Percentiles rank a stretch among this genome's conserved stretches.
phyloP scores from a whole-genome alignment of 805 yeast species.

The Yarrowia porcina region DNA sequence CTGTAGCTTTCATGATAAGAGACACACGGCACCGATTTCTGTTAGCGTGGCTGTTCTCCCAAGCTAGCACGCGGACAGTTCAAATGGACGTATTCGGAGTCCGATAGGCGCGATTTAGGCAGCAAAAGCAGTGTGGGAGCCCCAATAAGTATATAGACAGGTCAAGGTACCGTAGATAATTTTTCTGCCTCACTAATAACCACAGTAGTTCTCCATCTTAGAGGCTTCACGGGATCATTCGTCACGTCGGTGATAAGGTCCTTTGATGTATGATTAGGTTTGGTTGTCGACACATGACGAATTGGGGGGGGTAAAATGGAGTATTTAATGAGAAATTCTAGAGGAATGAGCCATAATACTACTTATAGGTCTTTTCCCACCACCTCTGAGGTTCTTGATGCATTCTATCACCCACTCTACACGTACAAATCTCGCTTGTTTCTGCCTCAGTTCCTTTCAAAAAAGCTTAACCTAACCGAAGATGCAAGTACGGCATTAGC shows the following conservation, averaged over 20 bases:
- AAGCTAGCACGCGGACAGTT: too few species aligned
- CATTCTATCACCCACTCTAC: neutral
- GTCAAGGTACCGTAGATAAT: neutral
- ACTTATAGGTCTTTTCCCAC: too few species aligned
- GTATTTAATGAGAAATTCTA: too few species aligned
- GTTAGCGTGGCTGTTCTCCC: slow-evolving; percentile 9
- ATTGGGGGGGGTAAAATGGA: neutral
- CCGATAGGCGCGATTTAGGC: neutral
- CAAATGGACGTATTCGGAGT: too few species aligned
- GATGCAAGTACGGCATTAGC: neutral
- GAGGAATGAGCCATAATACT: too few species aligned
- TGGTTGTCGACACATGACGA: neutral
- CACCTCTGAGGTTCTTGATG: neutral
- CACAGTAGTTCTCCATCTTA: neutral
- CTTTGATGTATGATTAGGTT: slow-evolving; percentile 11
- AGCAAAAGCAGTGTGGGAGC: neutral
- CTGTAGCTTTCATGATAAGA: neutral
- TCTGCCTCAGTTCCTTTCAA: neutral
- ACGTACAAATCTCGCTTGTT: neutral
- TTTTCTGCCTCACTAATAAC: neutral
- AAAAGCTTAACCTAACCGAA: neutral
- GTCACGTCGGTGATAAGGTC: slow-evolving; percentile 3
- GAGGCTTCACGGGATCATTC: neutral
- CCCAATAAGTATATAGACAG: neutral
- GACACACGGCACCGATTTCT: slow-evolving; percentile 8